phyloP scores from a whole-genome alignment of 169 alveolate species.

The Plasmodium sp. region DNA sequence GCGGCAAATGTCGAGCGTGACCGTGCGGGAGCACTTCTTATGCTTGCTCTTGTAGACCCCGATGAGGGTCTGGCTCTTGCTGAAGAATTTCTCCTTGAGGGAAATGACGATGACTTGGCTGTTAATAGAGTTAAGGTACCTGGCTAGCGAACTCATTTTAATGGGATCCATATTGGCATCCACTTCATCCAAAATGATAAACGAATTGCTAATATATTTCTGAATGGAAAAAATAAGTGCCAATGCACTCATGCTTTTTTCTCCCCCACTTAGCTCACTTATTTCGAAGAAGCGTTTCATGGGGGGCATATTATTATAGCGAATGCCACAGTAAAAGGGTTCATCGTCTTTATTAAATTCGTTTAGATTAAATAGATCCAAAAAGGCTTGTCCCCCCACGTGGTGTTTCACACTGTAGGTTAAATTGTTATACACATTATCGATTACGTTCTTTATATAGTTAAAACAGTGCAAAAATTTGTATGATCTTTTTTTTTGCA shows the following conservation, averaged over 20 bases:
- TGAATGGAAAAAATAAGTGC: slow-evolving; percentile 93
- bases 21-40: slow-evolving; percentile 79
- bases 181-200: slow-evolving; percentile 93
- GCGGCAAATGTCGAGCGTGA: slow-evolving; percentile 81
- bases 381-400: slow-evolving; percentile 83
- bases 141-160: slow-evolving; percentile 86
- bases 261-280: slow-evolving; percentile 94
- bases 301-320: slow-evolving; percentile 86
- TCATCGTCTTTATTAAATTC: slow-evolving; percentile 78
- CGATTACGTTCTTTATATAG: slow-evolving; percentile 78
- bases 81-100: slow-evolving; percentile 88
- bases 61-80: slow-evolving; percentile 88
- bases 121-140: slow-evolving; percentile 82
- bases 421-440: slow-evolving; percentile 79
- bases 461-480: slow-evolving; percentile 82
- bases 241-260: slow-evolving; percentile 95
- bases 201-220: slow-evolving; percentile 91
- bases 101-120: slow-evolving; percentile 90
- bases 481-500: slow-evolving; percentile 79
- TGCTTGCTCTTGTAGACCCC: slow-evolving; percentile 86
- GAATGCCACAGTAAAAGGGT: slow-evolving; percentile 82
- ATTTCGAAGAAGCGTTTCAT: slow-evolving; percentile 81
- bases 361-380: slow-evolving; percentile 81
- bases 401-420: slow-evolving; percentile 75
- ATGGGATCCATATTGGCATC: slow-evolving; percentile 94